phyloP scores from a whole-genome alignment of 345 rosid species.

The Erysimum cheiranthoides region DNA sequence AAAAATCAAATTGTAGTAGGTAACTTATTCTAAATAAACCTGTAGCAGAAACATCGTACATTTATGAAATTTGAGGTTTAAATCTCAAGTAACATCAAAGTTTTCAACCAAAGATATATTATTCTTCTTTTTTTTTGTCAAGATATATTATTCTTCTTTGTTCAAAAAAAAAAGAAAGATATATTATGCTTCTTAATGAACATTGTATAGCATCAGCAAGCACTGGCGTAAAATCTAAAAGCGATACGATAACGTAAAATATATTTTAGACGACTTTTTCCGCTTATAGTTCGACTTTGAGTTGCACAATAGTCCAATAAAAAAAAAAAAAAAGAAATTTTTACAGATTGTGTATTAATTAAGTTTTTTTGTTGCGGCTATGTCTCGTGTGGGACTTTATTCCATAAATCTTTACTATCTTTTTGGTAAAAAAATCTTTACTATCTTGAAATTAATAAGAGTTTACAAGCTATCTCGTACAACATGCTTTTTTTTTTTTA shows the following conservation, averaged over 20 bases:
- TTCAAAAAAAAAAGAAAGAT: no score
- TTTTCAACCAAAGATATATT: neutral
- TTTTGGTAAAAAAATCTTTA: no score
- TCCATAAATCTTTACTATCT: no score
- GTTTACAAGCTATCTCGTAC: no score
- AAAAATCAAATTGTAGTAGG: no score
- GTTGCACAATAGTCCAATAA: slow-evolving; percentile 18
- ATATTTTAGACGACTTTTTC: slow-evolving; percentile 21
- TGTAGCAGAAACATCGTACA: no score
- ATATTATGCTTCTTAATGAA: no score
- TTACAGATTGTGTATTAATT: neutral
- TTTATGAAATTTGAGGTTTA: neutral
- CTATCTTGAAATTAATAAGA: no score
- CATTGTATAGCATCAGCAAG: slow-evolving; percentile 26
- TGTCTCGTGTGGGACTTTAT: neutral
- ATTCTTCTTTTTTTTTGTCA: no score
- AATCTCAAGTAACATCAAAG: neutral
- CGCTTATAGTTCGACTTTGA: neutral
- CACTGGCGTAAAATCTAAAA: slow-evolving; percentile 10
- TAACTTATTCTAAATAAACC: no score
- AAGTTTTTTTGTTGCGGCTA: neutral
- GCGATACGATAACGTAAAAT: slow-evolving; percentile 21
- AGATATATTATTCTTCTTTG: no score
- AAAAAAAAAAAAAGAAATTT: neutral
- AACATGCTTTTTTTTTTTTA: no score